phyloP scores from a whole-genome alignment of 345 rosid genomes.

The Pugionium cornutum region DNA sequence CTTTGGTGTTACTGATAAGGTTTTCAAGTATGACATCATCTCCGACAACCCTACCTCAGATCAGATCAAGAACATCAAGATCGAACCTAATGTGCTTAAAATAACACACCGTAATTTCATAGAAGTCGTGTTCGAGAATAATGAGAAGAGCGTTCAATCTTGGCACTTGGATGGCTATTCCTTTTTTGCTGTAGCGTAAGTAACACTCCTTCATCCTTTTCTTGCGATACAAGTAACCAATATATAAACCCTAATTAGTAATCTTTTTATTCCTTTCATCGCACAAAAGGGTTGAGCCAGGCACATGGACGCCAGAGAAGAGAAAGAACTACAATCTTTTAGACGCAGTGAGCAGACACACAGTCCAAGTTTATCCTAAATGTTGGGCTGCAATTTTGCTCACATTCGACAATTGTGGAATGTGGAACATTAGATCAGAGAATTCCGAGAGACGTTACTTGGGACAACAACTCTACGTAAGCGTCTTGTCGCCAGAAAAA shows the following conservation, averaged over 20 bases:
- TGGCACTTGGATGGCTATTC: slow-evolving; percentile 38
- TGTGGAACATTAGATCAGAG: slow-evolving; percentile 90
- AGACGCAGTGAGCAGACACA: slow-evolving; percentile 81
- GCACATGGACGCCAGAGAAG: slow-evolving; percentile 78
- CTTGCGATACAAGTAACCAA: neutral
- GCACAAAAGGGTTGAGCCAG: slow-evolving; percentile 64
- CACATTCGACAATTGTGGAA: slow-evolving; percentile 84
- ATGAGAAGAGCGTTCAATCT: slow-evolving; percentile 63
- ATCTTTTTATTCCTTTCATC: neutral
- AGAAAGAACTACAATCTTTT: slow-evolving; percentile 56
- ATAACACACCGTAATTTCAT: slow-evolving; percentile 66
- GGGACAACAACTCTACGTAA: slow-evolving; percentile 74
- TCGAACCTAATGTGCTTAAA: slow-evolving; percentile 56
- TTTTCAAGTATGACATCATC: slow-evolving; percentile 57
- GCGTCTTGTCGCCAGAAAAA: slow-evolving; percentile 62
- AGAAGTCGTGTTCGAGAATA: slow-evolving; percentile 76
- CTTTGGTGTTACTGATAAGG: slow-evolving; percentile 45
- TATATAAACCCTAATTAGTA: neutral
- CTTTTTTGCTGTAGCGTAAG: slow-evolving; percentile 85
- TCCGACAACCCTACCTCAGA: slow-evolving; percentile 44
- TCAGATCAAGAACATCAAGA: slow-evolving; percentile 20
- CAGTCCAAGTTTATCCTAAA: slow-evolving; percentile 75
- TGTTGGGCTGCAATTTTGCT: slow-evolving; percentile 82
- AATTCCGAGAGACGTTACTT: slow-evolving; percentile 58
- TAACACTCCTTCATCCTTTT: slow-evolving; percentile 7